phyloP scores from a whole-genome alignment of 140 eudicot species.

The Bidens hawaiensis region DNA sequence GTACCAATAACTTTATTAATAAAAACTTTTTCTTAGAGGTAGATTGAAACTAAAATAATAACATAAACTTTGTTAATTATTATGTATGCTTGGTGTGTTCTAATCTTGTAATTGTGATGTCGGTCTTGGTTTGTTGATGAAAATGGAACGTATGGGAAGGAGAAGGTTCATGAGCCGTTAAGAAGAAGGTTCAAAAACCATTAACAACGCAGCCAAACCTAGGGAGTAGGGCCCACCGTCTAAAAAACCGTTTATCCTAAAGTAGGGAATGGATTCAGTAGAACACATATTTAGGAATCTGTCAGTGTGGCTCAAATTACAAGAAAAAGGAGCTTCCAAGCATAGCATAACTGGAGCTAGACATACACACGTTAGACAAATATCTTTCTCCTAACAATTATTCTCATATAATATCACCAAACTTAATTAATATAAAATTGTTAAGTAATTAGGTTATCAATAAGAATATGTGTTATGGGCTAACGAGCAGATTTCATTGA shows the following conservation, averaged over 20 bases:
- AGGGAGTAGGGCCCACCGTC: conserved; percentile 18
- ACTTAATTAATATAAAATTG: too few species aligned
- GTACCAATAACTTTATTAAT: too few species aligned
- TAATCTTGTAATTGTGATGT: neutral
- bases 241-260: conserved; percentile 22
- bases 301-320: conserved; percentile 27
- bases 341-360: conserved; percentile 20
- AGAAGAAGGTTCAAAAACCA: conserved; percentile 7
- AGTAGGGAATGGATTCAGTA: conserved; percentile 11
- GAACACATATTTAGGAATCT: conserved; percentile 5
- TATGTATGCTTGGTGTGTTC: neutral
- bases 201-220: conserved; percentile 34
- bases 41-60: too few species aligned
- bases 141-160: neutral
- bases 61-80: neutral
- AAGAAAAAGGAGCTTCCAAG: conserved; percentile 31
- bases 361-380: conserved; percentile 5
- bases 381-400: neutral
- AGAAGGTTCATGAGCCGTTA: neutral
- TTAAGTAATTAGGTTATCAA: too few species aligned
- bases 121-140: neutral
- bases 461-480: too few species aligned
- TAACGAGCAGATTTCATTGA: too few species aligned
- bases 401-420: too few species aligned
- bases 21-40: too few species aligned